Conservation (phyloP, 805 yeast species). For the Wickerhamomyces canadensis region DNA sequence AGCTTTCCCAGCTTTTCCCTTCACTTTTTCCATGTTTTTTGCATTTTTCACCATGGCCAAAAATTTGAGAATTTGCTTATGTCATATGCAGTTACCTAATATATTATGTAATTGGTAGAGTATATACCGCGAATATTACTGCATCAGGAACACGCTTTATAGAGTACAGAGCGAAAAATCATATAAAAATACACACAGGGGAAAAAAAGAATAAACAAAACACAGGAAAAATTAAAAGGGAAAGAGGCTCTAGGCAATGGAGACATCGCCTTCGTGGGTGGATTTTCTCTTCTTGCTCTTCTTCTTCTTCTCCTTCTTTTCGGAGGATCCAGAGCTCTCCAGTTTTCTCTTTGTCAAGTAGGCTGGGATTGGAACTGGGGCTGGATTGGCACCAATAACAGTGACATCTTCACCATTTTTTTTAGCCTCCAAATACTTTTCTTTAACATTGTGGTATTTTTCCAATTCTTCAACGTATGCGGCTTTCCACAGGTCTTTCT, state of each 20-base stretch:
- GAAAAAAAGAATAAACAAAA: not conserved
- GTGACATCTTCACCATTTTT: conserved; percentile 30
- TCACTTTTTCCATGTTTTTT: too few relatives aligned
- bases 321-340: conserved; percentile 32
- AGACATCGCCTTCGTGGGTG: conserved; percentile 3
- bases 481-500: conserved; percentile 68
- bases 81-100: too few relatives aligned
- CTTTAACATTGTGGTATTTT: conserved; percentile 40
- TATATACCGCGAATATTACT: too few relatives aligned
- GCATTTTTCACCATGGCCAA: too few relatives aligned
- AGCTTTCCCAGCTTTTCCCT: too few relatives aligned
- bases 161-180: too few relatives aligned
- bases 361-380: conserved; percentile 36
- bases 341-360: conserved; percentile 27
- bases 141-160: too few relatives aligned
- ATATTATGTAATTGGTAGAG: too few relatives aligned
- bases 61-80: too few relatives aligned
- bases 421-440: conserved; percentile 40
- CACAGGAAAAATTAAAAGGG: not conserved
- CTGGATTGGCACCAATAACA: conserved; percentile 28
- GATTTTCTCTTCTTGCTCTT: conserved; percentile 44
- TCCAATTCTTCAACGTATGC: conserved; percentile 39
- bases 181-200: too few relatives aligned
- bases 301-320: conserved; percentile 46
- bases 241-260: not conserved